A percentile compares a stretch with the other conserved stretches of the same genome.
These are phyloP conservation scores for Physcomitrellopsis africana DNA, from an alignment of 225 moss, liverwort and hornwort species.

Conservation along the genomic window DNA sequence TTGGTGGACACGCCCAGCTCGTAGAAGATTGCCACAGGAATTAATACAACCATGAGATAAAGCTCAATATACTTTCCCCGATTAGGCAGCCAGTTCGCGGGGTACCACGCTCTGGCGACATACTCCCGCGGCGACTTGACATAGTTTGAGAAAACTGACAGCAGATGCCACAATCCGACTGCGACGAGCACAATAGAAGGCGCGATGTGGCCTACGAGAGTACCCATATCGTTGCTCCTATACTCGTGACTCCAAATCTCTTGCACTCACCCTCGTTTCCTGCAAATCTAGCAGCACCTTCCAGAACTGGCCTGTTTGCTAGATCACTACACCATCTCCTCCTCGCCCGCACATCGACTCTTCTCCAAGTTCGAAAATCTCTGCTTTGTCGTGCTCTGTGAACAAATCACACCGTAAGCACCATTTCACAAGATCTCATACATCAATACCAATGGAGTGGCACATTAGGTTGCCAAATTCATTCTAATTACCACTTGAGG, in stretches of 20 bases:
- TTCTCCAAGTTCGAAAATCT: too few relatives aligned
- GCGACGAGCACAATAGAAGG: slow-evolving; percentile 71
- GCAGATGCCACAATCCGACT: slow-evolving; percentile 82
- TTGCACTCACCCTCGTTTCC: neutral
- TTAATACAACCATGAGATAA: slow-evolving; percentile 65
- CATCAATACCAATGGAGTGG: too few relatives aligned
- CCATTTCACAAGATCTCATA: too few relatives aligned
- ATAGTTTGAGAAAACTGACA: slow-evolving; percentile 55
- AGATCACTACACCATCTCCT: neutral
- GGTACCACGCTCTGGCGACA: slow-evolving; percentile 82
- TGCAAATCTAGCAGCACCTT: slow-evolving; percentile 7
- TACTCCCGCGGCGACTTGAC: slow-evolving; percentile 76
- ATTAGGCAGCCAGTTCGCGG: slow-evolving; percentile 62
- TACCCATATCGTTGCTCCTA: slow-evolving; percentile 60
- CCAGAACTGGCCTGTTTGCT: neutral
- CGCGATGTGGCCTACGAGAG: slow-evolving; percentile 75
- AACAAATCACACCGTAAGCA: too few relatives aligned
- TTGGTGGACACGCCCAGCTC: slow-evolving; percentile 88
- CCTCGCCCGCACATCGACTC: neutral
- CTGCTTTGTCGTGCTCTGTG: too few relatives aligned
- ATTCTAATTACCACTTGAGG: too few relatives aligned
- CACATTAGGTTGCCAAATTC: too few relatives aligned
- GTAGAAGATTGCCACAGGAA: slow-evolving; percentile 85
- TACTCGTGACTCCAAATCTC: slow-evolving; percentile 18
- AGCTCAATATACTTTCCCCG: slow-evolving; percentile 82